Base-by-base conservation (phyloP, 2,329 filamentous ascomycete species). In the Diaporthe destruens region DNA sequence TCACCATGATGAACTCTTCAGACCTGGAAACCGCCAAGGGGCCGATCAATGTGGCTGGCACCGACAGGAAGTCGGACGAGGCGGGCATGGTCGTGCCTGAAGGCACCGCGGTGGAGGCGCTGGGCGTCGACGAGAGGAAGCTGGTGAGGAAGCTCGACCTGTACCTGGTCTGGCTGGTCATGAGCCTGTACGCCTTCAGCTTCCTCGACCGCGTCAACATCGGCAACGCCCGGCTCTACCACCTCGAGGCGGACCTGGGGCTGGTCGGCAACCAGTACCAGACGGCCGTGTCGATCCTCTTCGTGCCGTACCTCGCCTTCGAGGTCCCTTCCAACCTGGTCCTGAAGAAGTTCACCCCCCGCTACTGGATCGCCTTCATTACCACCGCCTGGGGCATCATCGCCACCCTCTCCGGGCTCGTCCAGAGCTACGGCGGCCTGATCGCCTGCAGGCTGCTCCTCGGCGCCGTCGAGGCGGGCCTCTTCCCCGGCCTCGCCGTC, bases 171-270 rank as follows among this genome's bases (percentile, higher is more conserved):
- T 92, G 92, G 2, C 83, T 93, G 25, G 84, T 93, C 9, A 92
- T 93, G 88, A 80, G 88, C 8, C 81, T 93, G 20, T 96, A 96
- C 79, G 85, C 95, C 18, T 90, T 95, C 76, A 92, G 90, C 76
- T 95, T 95, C 79, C 82, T 95, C 11, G 93, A 94, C 79, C 86
- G 86, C 81, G 91, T 93, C 69, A 94, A 94, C 78, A 94, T 94
- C 75, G 91, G 91, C 69, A 93, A 93, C 82, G 91, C 91, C 20
- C 85, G 88, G 6, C 84, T 93, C 5, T 92, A 92, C 76, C 86
- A 87, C 1, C 77, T 94, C 63, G 89, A 92, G 79, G 81, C 85
- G 69, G 91, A 93, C 75, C 84, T 94, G 5, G 83, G 86, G 18
- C 82, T 94, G 74, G 80, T 80, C 42, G 86, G 87, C n/a, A 86